phyloP scores from a whole-genome alignment of 75 land plant species.

The Adiantum capillusveneris region DNA sequence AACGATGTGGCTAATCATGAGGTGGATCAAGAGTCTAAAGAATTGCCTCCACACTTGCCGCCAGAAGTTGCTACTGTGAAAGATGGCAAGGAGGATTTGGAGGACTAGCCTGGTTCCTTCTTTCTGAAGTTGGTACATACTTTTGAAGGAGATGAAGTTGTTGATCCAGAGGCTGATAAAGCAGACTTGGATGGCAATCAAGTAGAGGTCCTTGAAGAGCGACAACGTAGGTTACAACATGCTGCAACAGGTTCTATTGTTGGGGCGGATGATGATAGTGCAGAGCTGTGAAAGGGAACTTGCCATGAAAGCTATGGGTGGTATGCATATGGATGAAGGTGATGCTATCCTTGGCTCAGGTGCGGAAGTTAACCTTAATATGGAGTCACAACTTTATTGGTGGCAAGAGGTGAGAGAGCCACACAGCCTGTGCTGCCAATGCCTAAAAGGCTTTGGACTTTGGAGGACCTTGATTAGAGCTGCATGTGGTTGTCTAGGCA shows the following conservation, averaged over 20 bases:
- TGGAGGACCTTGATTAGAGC: too few species aligned
- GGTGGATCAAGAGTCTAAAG: conserved; percentile 19
- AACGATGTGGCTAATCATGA: conserved; percentile 27
- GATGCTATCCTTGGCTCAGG: conserved; percentile 90
- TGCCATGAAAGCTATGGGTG: conserved; percentile 90
- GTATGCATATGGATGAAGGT: conserved; percentile 94
- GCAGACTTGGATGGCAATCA: conserved; percentile 74
- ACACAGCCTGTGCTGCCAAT: too few species aligned
- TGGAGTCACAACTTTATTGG: conserved; percentile 98
- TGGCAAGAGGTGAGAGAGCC: too few species aligned
- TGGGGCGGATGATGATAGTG: conserved; percentile 40
- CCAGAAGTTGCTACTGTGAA: conserved; percentile 41
- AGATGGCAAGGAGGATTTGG: conserved; percentile 31
- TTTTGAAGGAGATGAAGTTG: conserved; percentile 72
- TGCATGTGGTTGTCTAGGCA: too few species aligned
- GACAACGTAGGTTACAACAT: conserved; percentile 64
- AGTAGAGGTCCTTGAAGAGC: conserved; percentile 63
- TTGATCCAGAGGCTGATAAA: conserved; percentile 91
- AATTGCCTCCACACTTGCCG: conserved; percentile 28
- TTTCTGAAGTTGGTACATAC: conserved; percentile 83
- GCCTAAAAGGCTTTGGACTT: too few species aligned
- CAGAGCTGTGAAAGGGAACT: conserved; percentile 52
- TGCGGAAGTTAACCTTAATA: conserved; percentile 86
- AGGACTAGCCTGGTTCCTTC: conserved; percentile 82
- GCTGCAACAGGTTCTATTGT: conserved; percentile 39